phyloP scores from a whole-genome alignment of 371 early-diverging fungal species.

The Lichtheimia hyalospora region DNA sequence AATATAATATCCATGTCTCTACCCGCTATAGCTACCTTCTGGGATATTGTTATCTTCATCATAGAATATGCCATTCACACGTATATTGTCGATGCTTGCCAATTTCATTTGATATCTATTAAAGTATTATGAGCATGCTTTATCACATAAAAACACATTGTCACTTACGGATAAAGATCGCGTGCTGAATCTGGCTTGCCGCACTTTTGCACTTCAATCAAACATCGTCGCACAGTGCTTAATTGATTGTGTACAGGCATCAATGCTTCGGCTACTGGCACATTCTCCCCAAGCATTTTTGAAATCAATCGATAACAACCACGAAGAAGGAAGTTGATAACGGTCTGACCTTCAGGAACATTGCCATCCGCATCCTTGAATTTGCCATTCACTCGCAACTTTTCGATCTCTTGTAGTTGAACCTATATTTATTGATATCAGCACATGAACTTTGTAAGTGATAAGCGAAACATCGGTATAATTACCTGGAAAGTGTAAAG shows the following conservation, averaged over 20 bases:
- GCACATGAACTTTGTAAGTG: background rate
- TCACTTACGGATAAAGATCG: constrained; percentile 77
- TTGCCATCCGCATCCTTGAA: constrained; percentile 68
- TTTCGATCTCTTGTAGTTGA: constrained; percentile 75
- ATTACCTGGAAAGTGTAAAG: constrained; percentile 75
- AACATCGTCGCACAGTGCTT: constrained; percentile 78
- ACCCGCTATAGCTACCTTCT: constrained; percentile 54
- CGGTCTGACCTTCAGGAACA: constrained; percentile 71
- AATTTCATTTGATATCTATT: constrained; percentile 79
- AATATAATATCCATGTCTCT: constrained; percentile 8
- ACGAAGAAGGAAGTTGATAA: constrained; percentile 82
- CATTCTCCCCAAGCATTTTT: constrained; percentile 77
- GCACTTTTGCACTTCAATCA: constrained; percentile 81
- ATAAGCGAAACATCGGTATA: no score
- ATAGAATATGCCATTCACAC: constrained; percentile 84
- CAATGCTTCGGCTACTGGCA: constrained; percentile 85
- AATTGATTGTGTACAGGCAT: constrained; percentile 87
- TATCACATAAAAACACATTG: background rate
- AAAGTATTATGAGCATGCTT: background rate
- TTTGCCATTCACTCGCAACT: constrained; percentile 65
- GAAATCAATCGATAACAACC: constrained; percentile 88
- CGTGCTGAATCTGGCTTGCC: constrained; percentile 79
- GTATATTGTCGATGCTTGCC: constrained; percentile 78
- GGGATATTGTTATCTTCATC: constrained; percentile 83
- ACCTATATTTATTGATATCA: constrained; percentile 23